Base-by-base conservation (phyloP, 2,329 filamentous ascomycete genomes). In the Magnaporthales sp. region DNA sequence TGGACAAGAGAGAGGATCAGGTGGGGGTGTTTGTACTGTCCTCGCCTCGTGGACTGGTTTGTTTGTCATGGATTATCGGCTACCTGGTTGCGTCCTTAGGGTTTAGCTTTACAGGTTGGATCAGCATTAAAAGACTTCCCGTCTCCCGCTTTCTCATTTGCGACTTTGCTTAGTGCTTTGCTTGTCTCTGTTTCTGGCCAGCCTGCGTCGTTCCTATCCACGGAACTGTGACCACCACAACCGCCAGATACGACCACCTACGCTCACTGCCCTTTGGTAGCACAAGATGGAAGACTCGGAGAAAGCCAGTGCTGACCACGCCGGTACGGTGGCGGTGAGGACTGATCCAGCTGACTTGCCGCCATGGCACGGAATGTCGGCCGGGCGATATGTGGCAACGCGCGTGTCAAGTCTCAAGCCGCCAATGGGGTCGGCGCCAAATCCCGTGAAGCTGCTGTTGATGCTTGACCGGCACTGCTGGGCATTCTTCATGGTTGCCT, bases 321-420 rank as follows among this genome's bases (percentile, higher is more conserved):
- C 22, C 64, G 64, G 32, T 51, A 26, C 65, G 24, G n/a, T n/a
- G n/a, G 24, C 51, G 22, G 15, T 58, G 66, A 24, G 32, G 32
- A 27, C 58, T 15, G 38, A 22, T 1, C 30, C 46, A 66, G 64
- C 65, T 22, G 77, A 77, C 67, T 70, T 77, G 38, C 76, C 81
- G 66, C 79, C 80, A 60, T 77, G 83, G 68, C 77, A 83, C 70
- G 79, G 79, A 77, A 84, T 84, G 82, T 77, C 80, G n/a, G 69
- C 72, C 1, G 72, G 78, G 27, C 72, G 75, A 61, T 88, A 87
- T 73, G 63, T 81, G 15, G 72, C 73, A 5, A 85, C 86, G 68
- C 84, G 86, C 66, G 69, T 88, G 70, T 78, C 80, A 11, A 80
- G 82, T 19, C 80, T 89, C 66, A 86, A 83, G 74, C 86, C 86